Conservation (phyloP, 1,139 yeast species). For the Sugiyamaella xylanicola region DNA sequence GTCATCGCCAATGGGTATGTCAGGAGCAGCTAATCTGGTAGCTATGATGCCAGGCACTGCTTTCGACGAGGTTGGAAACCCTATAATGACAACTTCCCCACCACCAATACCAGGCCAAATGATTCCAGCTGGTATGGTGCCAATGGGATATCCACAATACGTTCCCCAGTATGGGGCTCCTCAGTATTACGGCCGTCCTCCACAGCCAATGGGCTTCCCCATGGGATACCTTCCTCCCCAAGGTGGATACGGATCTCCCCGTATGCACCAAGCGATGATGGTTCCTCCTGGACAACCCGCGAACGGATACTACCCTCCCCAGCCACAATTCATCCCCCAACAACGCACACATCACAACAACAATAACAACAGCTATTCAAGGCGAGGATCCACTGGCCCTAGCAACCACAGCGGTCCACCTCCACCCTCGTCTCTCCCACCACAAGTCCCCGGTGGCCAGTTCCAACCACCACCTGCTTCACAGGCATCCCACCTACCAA, state of each 20-base stretch:
- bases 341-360: constrained; percentile 1
- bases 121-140: constrained; percentile 33
- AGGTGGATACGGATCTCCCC: constrained; percentile 20
- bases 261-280: constrained; percentile 19
- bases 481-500: not conserved
- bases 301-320: constrained; percentile 16
- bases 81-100: constrained; percentile 33
- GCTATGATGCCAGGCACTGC: constrained; percentile 32
- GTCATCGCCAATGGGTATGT: constrained; percentile 24
- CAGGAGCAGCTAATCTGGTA: constrained; percentile 28
- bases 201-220: constrained; percentile 30
- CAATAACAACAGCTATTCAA: not conserved
- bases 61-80: constrained; percentile 34
- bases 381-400: not conserved
- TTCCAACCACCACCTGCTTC: not conserved
- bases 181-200: constrained; percentile 31
- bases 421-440: not conserved
- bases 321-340: constrained; percentile 14
- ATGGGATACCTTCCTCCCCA: constrained; percentile 25
- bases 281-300: constrained; percentile 17
- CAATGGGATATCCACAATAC: constrained; percentile 32
- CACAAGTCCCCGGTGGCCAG: not conserved
- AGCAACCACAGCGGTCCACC: not conserved
- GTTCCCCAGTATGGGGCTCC: constrained; percentile 28
- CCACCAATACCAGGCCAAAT: constrained; percentile 34